A percentile compares a stretch with the other conserved stretches of the same genome.
These are phyloP conservation scores for Novakomyces olei DNA, from an alignment of 805 yeast species.

Conservation along the genomic window DNA sequence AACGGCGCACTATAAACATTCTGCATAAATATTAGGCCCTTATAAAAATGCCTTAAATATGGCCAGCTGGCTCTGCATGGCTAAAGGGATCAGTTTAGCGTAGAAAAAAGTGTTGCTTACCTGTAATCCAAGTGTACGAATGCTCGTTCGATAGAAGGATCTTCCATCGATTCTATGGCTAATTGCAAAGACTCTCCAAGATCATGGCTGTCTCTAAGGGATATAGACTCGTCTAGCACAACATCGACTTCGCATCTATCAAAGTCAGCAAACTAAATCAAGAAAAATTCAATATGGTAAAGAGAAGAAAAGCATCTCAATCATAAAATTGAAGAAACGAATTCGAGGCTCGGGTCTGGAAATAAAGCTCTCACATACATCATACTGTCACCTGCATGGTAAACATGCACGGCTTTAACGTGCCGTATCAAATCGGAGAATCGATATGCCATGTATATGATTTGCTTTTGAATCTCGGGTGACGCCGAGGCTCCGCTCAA, in stretches of 20 bases:
- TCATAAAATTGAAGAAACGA: no score
- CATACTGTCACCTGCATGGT: conserved; percentile 57
- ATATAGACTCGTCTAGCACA: conserved; percentile 29
- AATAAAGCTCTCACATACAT: no score
- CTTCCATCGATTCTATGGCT: conserved; percentile 51
- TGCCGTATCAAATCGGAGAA: conserved; percentile 45
- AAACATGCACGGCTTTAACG: conserved; percentile 45
- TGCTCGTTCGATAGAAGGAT: conserved; percentile 61
- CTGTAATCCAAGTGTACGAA: conserved; percentile 66
- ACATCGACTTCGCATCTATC: conserved; percentile 61
- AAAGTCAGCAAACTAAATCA: no score
- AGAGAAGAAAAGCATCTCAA: no score
- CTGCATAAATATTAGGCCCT: no score
- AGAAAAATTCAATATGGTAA: no score
- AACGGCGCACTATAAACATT: no score
- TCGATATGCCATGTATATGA: conserved; percentile 42
- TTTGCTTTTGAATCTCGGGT: conserved; percentile 28
- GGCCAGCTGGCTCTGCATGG: no score
- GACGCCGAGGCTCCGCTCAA: not conserved
- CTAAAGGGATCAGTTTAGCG: no score
- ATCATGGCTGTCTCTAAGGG: conserved; percentile 51
- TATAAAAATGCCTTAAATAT: no score
- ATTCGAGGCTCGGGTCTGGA: no score
- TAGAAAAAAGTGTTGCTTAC: no score
- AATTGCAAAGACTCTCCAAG: conserved; percentile 64